Evolutionary conservation across 352 stramenopile species (phyloP), one percentile per base, ranked within the genome.

Genomic region (Aphanomyces invadans): DNA sequence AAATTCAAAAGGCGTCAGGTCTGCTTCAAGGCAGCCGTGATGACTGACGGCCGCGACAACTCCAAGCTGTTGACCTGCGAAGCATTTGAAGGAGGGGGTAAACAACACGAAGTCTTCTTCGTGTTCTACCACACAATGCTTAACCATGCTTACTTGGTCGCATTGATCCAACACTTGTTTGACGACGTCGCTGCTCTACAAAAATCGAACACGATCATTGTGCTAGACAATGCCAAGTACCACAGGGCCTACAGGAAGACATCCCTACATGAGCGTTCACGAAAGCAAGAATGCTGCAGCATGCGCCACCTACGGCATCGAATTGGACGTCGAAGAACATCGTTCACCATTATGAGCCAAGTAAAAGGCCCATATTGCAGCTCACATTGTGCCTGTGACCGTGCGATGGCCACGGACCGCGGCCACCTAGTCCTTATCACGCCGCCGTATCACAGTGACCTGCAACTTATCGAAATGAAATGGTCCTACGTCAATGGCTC

Each of bases 381-480:
- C 17, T 9, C 7, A 61, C 26, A 45, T 61, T n/a, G 17, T 21
- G 17, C 53, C 53, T 29, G 56, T 64, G 23, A 52, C 61, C 28
- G 56, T 54, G 17, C 12, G 15, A 1, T 64, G 56, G 56, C 31
- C 26, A 1, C 7, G 23, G 56, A 49, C 17, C 31, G 23, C 1
- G 56, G 56, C 29, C 2, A 64, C 2, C 10, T 15, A 17, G 56
- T 64, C 11, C 5, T 64, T 11, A 2, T 31, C 39, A 64, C 56
- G 15, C 56, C 44, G 10, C 4, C 56, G 2, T 55, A 26, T 15
- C 36, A 64, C 21, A 28, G 28, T 26, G 23, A 38, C 19, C 4
- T 64, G 44, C 56, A 64, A 38, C 56, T 1, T 19, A 64, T 64
- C 28, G 56, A 64, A 21, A 21, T 64, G 36, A 10, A 61, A 15